Evolutionary conservation across 139 green algal species (phyloP), one percentile per base, ranked within the genome.

Genomic region (Axilococcus clingmanii): DNA sequence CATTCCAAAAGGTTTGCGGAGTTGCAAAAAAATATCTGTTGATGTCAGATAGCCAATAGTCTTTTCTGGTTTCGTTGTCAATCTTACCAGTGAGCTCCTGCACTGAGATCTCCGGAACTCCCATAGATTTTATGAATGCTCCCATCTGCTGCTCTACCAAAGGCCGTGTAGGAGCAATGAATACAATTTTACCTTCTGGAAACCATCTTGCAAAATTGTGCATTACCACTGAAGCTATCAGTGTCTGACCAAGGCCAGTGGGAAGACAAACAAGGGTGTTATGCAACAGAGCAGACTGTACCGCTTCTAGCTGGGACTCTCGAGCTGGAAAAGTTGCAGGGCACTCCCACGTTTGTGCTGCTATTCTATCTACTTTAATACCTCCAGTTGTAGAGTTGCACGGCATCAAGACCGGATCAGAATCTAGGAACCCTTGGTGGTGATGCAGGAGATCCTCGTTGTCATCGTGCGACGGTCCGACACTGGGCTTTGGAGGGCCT

Each of bases 251-350:
- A 27, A 96, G 73, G 12, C 91, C 91, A 0, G 91, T 97, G 43
- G 91, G 91, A 49, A 97, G 76, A 59, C 80, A 92, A 17, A 95
- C 81, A 16, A 98, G 72, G 4, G 84, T 94, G 70, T 98, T 98
- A 57, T 66, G 40, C 30, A 89, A 81, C 31, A 95, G 73, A 23
- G 82, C 80, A 4, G 66, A 65, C 22, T 68, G 48, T 53, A 93
- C 84, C 33, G 65, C 53, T 35, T 49, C 22, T 23, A 79, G 48
- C 70, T 94, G 85, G 55, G 93, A 94, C 28, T 65, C 59, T 0
- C 85, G 71, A 40, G 81, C 42, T 0, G 57, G 32, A 28, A 80
- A 48, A 4, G 71, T 52, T 1, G 41, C 65, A 14, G 85, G 84
- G 57, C 91, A 94, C 23, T 88, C 59, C 84, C 84, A 94, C 54